Evolutionary conservation across 768 basidiomycete genomes (phyloP).

Genomic region (Xerocomellus chrysenteron): DNA sequence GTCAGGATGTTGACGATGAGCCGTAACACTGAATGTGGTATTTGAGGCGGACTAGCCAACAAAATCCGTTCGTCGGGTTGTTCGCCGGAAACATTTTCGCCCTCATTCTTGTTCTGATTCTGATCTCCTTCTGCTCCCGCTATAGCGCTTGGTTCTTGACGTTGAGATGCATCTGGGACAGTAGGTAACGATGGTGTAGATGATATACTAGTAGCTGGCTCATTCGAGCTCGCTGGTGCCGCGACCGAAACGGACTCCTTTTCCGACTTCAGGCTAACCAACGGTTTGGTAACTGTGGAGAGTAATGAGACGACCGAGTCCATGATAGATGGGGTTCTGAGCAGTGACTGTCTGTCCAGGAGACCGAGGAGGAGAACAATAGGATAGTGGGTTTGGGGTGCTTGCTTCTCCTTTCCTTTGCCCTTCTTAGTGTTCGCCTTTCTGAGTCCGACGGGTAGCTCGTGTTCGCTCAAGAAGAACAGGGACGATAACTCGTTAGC

Average conservation of each 20-base stretch:
- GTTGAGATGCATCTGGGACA: conserved; percentile 8
- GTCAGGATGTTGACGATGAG: conserved; percentile 96
- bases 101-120: conserved; percentile 25
- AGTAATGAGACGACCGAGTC: conserved; percentile 89
- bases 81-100: conserved; percentile 14
- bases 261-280: conserved; percentile 60
- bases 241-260: conserved; percentile 33
- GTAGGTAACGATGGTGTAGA: conserved; percentile 4
- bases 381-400: conserved; percentile 81
- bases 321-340: conserved; percentile 87
- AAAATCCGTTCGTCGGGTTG: conserved; percentile 44
- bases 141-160: conserved; percentile 16
- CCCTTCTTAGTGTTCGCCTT: conserved; percentile 76
- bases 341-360: conserved; percentile 81
- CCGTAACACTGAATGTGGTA: conserved; percentile 81
- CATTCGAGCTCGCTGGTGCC: conserved; percentile 19
- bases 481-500: conserved; percentile 81
- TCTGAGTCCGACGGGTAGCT: conserved; percentile 76
- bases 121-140: conserved; percentile 18
- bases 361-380: conserved; percentile 86
- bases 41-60: conserved; percentile 73
- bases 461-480: conserved; percentile 97
- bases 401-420: conserved; percentile 91
- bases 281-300: conserved; percentile 83
- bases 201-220: conserved; percentile 4